A percentile compares a stretch with the other conserved stretches of the same genome.
These are phyloP conservation scores for Biscogniauxia marginata DNA, from an alignment of 2,329 filamentous ascomycete species.

Conservation along the genomic window DNA sequence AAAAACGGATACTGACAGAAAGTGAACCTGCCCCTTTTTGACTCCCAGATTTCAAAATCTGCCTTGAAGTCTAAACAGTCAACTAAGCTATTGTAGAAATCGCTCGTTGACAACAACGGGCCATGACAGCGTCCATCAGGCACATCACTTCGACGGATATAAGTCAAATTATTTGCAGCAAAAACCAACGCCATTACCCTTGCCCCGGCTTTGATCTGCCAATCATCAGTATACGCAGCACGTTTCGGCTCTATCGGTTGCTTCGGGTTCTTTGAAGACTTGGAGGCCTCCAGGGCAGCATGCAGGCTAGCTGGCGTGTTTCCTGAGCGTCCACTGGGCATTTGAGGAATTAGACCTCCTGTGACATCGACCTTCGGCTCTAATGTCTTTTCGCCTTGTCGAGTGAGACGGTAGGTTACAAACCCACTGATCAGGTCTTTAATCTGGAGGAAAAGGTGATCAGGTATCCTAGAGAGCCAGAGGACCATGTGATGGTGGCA, in stretches of 20 bases:
- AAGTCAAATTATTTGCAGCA: constrained; percentile 67
- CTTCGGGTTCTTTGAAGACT: constrained; percentile 52
- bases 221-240: constrained; percentile 70
- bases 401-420: constrained; percentile 74
- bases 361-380: constrained; percentile 60
- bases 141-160: constrained; percentile 36
- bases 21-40: constrained; percentile 69
- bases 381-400: constrained; percentile 66
- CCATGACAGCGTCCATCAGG: constrained; percentile 47
- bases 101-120: constrained; percentile 73
- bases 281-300: constrained; percentile 64
- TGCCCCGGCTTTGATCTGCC: constrained; percentile 82
- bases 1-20: constrained; percentile 94
- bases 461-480: constrained; percentile 74
- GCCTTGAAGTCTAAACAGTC: constrained; percentile 82
- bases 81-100: constrained; percentile 84
- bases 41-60: constrained; percentile 88
- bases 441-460: constrained; percentile 65
- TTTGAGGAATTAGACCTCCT: constrained; percentile 69
- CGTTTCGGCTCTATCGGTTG: constrained; percentile 55
- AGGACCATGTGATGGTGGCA: constrained; percentile 75
- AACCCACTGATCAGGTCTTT: constrained; percentile 79
- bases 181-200: constrained; percentile 80
- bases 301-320: constrained; percentile 69
- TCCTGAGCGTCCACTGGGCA: constrained; percentile 61